Evolutionary conservation across 441 rosid species (phyloP).

Genomic region (Populus hybrid): DNA sequence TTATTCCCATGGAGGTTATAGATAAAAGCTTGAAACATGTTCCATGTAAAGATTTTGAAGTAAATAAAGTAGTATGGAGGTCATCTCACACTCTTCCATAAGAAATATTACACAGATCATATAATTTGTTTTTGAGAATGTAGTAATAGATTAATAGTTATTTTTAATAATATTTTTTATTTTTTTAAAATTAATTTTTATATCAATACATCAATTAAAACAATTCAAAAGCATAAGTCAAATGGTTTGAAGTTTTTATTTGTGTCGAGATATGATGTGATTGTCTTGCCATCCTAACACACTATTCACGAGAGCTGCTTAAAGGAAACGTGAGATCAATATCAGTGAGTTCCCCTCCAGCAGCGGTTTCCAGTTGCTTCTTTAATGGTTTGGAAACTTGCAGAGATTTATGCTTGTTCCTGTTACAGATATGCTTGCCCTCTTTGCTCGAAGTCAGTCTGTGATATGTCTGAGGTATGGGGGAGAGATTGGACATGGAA

Average conservation of each 20-base stretch:
- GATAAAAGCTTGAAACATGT: no score
- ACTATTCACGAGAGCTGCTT: conserved; percentile 75
- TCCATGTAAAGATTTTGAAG: no score
- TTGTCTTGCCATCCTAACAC: conserved; percentile 75
- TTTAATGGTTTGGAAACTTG: neutral
- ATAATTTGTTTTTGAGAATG: no score
- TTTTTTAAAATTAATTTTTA: no score
- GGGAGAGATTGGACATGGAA: conserved; percentile 65
- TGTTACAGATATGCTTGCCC: conserved; percentile 76
- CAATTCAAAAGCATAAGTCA: no score
- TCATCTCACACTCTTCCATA: no score
- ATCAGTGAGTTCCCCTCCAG: conserved; percentile 42
- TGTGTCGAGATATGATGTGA: conserved; percentile 60
- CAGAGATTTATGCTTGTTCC: neutral
- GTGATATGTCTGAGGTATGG: conserved; percentile 93
- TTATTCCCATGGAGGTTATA: no score
- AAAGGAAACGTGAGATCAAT: conserved; percentile 76
- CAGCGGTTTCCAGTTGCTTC: neutral
- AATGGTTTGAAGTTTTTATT: conserved; percentile 59
- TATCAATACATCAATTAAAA: no score
- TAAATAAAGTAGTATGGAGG: no score
- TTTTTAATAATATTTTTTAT: no score
- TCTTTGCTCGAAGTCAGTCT: conserved; percentile 76
- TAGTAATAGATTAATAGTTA: no score
- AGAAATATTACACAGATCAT: no score